phyloP scores from a whole-genome alignment of 352 stramenopile genomes.

The Globisporangium recalcitrans region DNA sequence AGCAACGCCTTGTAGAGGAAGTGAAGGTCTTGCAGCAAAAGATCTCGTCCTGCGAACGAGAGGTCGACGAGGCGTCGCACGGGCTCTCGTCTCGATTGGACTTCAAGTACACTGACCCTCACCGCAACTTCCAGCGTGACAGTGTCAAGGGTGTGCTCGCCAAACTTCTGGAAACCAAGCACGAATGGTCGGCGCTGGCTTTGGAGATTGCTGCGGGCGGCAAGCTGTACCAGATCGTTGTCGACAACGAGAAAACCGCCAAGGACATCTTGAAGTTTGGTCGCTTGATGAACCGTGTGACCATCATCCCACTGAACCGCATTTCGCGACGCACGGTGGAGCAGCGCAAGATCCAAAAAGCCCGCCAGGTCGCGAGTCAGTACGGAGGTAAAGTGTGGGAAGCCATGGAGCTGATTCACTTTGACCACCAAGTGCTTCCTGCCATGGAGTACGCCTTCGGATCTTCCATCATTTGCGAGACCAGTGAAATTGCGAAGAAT shows the following conservation, averaged over 20 bases:
- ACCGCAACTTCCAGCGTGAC: conserved; percentile 91
- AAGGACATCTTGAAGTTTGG: conserved; percentile 98
- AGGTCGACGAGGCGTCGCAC: conserved; percentile 91
- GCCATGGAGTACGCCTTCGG: conserved; percentile 99
- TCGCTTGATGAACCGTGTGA: conserved; percentile 94
- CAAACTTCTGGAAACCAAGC: conserved; percentile 93
- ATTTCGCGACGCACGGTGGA: conserved; percentile 87
- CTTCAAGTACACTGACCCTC: conserved; percentile 96
- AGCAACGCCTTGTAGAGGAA: conserved; percentile 56
- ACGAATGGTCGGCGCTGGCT: conserved; percentile 91
- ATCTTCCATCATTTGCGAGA: conserved; percentile 97
- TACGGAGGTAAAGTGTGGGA: conserved; percentile 89
- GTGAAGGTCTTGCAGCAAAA: conserved; percentile 55
- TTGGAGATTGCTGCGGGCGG: conserved; percentile 97
- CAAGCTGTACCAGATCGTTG: conserved; percentile 98
- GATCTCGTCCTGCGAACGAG: conserved; percentile 66
- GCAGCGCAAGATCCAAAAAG: conserved; percentile 70
- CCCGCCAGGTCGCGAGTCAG: conserved; percentile 80
- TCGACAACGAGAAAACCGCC: conserved; percentile 97
- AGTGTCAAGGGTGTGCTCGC: conserved; percentile 98
- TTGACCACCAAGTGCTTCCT: conserved; percentile 90
- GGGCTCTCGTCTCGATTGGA: conserved; percentile 93
- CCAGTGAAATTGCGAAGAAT: conserved; percentile 85
- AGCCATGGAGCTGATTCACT: conserved; percentile 96
- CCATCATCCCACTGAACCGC: conserved; percentile 98